phyloP scores from a whole-genome alignment of 768 basidiomycete genomes.

The Pisolithus sp. region DNA sequence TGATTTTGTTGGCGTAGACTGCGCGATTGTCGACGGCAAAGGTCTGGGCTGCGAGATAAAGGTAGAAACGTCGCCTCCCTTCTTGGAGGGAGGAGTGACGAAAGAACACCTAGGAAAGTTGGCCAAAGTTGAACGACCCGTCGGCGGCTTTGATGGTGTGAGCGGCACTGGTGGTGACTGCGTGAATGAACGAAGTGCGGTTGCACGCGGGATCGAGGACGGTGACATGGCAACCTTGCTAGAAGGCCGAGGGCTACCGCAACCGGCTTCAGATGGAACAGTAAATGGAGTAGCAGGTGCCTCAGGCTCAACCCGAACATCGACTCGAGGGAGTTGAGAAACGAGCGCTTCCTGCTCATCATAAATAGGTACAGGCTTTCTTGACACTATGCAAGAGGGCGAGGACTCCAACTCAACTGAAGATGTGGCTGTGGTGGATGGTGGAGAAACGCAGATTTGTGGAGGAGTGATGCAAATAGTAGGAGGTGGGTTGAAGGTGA shows the following conservation, averaged over 20 bases:
- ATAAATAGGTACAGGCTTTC: constrained; percentile 3
- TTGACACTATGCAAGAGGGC: background rate
- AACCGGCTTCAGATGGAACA: constrained; percentile 7
- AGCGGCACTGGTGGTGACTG: constrained; percentile 24
- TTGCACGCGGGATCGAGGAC: constrained; percentile 47
- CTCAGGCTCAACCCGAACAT: constrained; percentile 4
- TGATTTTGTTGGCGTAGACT: constrained; percentile 24
- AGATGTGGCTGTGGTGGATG: constrained; percentile 15
- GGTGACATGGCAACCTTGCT: constrained; percentile 29
- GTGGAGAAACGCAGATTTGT: constrained; percentile 19
- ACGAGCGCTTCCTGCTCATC: constrained; percentile 21
- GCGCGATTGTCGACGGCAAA: constrained; percentile 27
- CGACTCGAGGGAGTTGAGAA: constrained; percentile 21
- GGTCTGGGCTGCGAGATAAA: constrained; percentile 60
- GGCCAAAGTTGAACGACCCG: constrained; percentile 23
- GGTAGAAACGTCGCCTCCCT: constrained; percentile 40
- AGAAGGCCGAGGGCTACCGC: constrained; percentile 5
- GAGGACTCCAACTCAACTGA: constrained; percentile 12
- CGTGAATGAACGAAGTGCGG: constrained; percentile 28
- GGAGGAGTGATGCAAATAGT: constrained; percentile 21
- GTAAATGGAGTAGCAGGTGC: constrained; percentile 5
- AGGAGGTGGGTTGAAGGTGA: constrained; percentile 63
- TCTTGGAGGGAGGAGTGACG: constrained; percentile 49
- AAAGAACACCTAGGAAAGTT: constrained; percentile 26
- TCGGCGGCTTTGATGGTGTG: constrained; percentile 29